Evolutionary conservation across 2,329 filamentous ascomycete species (phyloP).

Genomic region (Meredithiella fracta): DNA sequence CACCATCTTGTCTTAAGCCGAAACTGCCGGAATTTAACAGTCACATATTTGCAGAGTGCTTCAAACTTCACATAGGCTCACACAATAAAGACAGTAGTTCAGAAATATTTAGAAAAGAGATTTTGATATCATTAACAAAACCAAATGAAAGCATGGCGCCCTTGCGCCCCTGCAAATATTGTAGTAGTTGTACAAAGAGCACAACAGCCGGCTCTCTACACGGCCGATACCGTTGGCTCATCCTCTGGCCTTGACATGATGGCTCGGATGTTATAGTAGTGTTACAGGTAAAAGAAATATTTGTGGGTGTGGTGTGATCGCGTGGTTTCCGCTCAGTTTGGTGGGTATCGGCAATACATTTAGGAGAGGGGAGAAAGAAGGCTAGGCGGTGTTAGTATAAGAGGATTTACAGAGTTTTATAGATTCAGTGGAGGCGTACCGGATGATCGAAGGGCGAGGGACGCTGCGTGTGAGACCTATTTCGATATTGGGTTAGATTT

Average conservation of each 20-base stretch:
- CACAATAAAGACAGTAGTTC: background rate
- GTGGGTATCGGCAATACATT: conserved; percentile 9
- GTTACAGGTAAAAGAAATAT: conserved; percentile 4
- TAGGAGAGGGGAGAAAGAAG: conserved; percentile 50
- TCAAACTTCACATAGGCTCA: no score
- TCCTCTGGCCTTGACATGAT: background rate
- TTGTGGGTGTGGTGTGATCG: background rate
- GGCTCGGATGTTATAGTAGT: background rate
- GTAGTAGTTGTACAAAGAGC: conserved; percentile 6
- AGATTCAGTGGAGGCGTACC: conserved; percentile 15
- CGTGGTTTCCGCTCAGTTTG: background rate
- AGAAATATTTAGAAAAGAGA: background rate
- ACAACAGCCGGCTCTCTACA: background rate
- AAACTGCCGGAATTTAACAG: no score
- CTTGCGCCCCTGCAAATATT: background rate
- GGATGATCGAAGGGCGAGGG: conserved; percentile 59
- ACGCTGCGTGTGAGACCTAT: conserved; percentile 86
- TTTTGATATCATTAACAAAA: conserved; percentile 1
- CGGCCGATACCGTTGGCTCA: background rate
- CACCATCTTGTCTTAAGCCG: no score
- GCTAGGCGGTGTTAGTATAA: conserved; percentile 22
- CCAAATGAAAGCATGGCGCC: background rate
- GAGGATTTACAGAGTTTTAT: background rate
- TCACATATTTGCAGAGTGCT: no score
- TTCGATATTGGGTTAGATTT: conserved; percentile 14